Conservation (phyloP, 257 asterid species). For the Nicotiana tomentosiformis region DNA sequence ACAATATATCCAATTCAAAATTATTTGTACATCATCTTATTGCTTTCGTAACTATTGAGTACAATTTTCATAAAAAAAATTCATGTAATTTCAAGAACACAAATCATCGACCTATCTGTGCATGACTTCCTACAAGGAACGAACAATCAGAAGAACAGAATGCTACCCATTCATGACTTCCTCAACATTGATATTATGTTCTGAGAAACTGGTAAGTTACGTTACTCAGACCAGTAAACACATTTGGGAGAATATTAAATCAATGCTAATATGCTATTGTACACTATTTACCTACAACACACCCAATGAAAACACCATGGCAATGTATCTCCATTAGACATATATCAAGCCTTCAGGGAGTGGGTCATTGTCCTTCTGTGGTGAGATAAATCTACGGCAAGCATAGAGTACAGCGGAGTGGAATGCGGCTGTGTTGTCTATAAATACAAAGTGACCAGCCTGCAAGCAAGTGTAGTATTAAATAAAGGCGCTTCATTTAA, state of each 20-base stretch:
- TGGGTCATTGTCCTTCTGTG: slow-evolving; percentile 20
- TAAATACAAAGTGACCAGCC: slow-evolving; percentile 77
- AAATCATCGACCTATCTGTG: not conserved
- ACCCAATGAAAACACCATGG: not conserved
- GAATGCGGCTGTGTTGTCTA: slow-evolving; percentile 58
- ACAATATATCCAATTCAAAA: not conserved
- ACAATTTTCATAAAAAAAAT: not conserved
- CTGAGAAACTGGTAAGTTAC: not conserved
- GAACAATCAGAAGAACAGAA: not conserved
- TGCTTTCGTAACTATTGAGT: not conserved
- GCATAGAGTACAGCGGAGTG: slow-evolving; percentile 73
- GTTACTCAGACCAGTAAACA: not conserved
- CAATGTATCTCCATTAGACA: slow-evolving; percentile 24
- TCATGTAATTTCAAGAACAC: not conserved
- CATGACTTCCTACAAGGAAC: not conserved
- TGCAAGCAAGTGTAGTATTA: slow-evolving; percentile 20
- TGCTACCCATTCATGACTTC: not conserved
- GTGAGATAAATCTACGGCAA: slow-evolving; percentile 47
- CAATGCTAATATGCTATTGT: not conserved
- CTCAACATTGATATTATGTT: not conserved
- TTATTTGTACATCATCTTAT: not conserved
- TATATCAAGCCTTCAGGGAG: slow-evolving; percentile 56
- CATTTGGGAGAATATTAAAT: not conserved
- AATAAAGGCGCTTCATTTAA: not conserved
- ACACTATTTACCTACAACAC: not conserved